Percentiles rank a stretch among this genome's conserved stretches.
phyloP scores from a whole-genome alignment of 805 yeast species.

The Monosporozyma unispora region DNA sequence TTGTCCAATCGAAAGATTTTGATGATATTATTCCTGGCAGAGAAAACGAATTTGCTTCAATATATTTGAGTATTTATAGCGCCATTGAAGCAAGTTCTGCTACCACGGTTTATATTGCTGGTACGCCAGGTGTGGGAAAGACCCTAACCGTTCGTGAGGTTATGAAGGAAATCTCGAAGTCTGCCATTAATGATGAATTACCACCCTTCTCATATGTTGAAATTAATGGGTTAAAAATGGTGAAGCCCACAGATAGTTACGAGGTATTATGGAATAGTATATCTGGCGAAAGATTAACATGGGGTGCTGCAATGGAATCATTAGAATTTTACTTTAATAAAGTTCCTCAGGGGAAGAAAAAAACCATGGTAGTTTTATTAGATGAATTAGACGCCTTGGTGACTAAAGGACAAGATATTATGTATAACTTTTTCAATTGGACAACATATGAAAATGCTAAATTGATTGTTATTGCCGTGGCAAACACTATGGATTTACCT shows the following conservation, averaged over 20 bases:
- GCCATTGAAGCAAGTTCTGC: constrained; percentile 68
- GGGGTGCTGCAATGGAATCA: constrained; percentile 54
- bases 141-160: constrained; percentile 90
- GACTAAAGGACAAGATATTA: constrained; percentile 64
- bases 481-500: constrained; percentile 96
- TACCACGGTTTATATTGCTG: constrained; percentile 81
- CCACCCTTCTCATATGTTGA: constrained; percentile 65
- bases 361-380: constrained; percentile 59
- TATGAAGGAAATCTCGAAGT: constrained; percentile 50
- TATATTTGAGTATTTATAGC: constrained; percentile 59
- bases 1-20: constrained; percentile 30
- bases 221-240: constrained; percentile 81
- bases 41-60: constrained; percentile 66
- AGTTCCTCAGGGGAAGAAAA: constrained; percentile 26
- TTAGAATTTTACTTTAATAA: constrained; percentile 63
- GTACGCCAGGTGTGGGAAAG: constrained; percentile 97
- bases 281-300: constrained; percentile 47
- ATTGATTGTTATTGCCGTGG: constrained; percentile 83
- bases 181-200: constrained; percentile 32
- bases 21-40: constrained; percentile 68
- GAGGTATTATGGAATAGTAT: constrained; percentile 75
- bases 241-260: constrained; percentile 73
- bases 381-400: constrained; percentile 94
- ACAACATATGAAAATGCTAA: constrained; percentile 76
- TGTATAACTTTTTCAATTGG: constrained; percentile 98